Evolutionary conservation across 345 rosid genomes (phyloP).

Genomic region (Syzygium grande): DNA sequence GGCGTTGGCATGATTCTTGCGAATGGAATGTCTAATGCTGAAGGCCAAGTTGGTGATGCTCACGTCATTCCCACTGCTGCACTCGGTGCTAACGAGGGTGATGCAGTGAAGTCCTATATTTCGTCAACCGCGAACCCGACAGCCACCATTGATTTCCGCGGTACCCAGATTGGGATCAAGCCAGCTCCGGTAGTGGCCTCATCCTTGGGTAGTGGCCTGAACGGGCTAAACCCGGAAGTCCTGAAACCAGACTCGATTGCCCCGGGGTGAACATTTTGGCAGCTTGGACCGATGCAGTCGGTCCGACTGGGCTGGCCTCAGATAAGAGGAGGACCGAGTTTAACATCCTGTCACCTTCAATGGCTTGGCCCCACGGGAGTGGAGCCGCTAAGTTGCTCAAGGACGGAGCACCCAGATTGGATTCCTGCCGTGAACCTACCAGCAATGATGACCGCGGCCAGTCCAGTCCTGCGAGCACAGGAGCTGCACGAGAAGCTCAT

Average conservation of each 20-base stretch:
- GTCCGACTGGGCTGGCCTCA: slow-evolving; percentile 62
- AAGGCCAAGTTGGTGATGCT: slow-evolving; percentile 77
- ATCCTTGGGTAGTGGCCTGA: slow-evolving; percentile 67
- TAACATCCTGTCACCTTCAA: slow-evolving; percentile 77
- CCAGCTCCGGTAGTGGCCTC: slow-evolving; percentile 85
- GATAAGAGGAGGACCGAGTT: slow-evolving; percentile 63
- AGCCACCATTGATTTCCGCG: slow-evolving; percentile 62
- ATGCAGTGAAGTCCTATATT: slow-evolving; percentile 48
- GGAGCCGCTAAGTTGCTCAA: slow-evolving; percentile 82
- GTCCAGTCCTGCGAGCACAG: slow-evolving; percentile 16
- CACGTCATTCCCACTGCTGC: slow-evolving; percentile 72
- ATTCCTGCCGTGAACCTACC: slow-evolving; percentile 67
- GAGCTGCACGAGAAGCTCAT: slow-evolving; percentile 40
- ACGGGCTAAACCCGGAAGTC: slow-evolving; percentile 63
- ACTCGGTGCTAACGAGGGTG: slow-evolving; percentile 61
- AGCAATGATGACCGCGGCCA: slow-evolving; percentile 80
- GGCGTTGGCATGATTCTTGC: slow-evolving; percentile 85
- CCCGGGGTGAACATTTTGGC: slow-evolving; percentile 74
- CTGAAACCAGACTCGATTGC: slow-evolving; percentile 82
- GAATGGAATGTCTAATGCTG: slow-evolving; percentile 69
- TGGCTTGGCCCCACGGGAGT: slow-evolving; percentile 81
- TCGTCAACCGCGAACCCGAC: slow-evolving; percentile 22
- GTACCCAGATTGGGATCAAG: slow-evolving; percentile 65
- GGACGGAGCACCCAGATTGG: slow-evolving; percentile 73
- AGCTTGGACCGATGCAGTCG: slow-evolving; percentile 71